Evolutionary conservation across 129 eudicot species (phyloP), one percentile per base, ranked within the genome.

Genomic region (Lonicera japonica): DNA sequence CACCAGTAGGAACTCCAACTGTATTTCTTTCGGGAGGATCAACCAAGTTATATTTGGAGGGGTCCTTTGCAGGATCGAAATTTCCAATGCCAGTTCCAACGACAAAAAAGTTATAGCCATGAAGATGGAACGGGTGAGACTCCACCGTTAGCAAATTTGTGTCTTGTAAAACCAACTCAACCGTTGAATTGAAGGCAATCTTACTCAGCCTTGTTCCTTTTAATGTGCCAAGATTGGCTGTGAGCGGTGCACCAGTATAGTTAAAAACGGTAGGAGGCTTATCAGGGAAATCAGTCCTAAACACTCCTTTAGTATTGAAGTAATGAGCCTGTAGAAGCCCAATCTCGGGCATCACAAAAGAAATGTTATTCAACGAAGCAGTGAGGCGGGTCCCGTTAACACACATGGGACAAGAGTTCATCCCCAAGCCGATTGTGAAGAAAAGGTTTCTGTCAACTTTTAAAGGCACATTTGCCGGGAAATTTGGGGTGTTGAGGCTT

Each of bases 11-110:
- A 46, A 86, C 90, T 11, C 87, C 84, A 0, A 86, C 75, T 0
- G 89, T 86, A 34, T 86, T 83, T 52, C 84, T 83, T 58, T 82
- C 84, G 0, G 95, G 90, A 0, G 95, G 95, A 67, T 86, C 95
- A 24, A 86, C 75, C 67, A 86, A 67, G 69, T 86, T 86, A 64
- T 55, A 86, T 18, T 60, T 79, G 1, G 89, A 72, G 0, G 89
- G 80, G 58, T 86, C 95, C n/a, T 55, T 76, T 0, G 54, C 1
- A 0, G 80, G 74, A 39, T 86, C 62, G 17, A 79, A 86, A 34
- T 86, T 86, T 1, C 94, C 94, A 36, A 81, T 17, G 0, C 94
- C 88, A 0, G 83, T 72, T 22, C 88, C 94, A 19, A 85, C 80
- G 6, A 85, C 85, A 16, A 81, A 85, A 74, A 85, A 74, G 29